Conservation (phyloP, 1,284 basidiomycete species). For the Papiliotrema fonsecae region DNA sequence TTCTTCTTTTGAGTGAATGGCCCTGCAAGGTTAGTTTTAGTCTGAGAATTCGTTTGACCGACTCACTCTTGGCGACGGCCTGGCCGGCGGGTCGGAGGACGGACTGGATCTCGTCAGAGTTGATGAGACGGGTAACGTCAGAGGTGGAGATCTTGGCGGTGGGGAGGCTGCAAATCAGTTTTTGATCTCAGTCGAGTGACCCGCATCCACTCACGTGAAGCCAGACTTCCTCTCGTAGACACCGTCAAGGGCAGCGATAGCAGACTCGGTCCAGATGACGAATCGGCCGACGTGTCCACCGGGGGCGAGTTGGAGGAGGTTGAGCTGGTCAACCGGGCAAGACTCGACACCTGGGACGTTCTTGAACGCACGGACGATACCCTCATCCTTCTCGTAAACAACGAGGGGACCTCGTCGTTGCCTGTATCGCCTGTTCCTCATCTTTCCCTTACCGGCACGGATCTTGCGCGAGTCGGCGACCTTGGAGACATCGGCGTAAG, state of each 20-base stretch:
- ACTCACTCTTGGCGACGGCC: constrained; percentile 50
- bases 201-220: too few relatives aligned
- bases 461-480: constrained; percentile 97
- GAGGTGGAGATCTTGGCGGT: constrained; percentile 95
- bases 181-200: too few relatives aligned
- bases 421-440: constrained; percentile 94
- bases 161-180: too few relatives aligned
- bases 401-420: constrained; percentile 97
- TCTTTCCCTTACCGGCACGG: constrained; percentile 95
- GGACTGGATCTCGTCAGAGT: constrained; percentile 94
- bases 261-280: constrained; percentile 98
- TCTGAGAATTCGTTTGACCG: neutral
- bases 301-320: constrained; percentile 97
- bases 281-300: constrained; percentile 99
- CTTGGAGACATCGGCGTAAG: constrained; percentile 93
- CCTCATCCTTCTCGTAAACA: constrained; percentile 97
- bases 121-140: constrained; percentile 96
- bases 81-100: constrained; percentile 73
- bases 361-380: constrained; percentile 96
- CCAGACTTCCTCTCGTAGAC: constrained; percentile 96
- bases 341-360: constrained; percentile 99
- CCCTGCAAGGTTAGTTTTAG: constrained; percentile 42
- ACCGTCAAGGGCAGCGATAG: constrained; percentile 87
- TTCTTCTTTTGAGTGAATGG: constrained; percentile 99
- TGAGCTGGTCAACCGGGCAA: constrained; percentile 89